Evolutionary conservation across 805 yeast genomes (phyloP).

Genomic region (Ogataea nonfermentans): DNA sequence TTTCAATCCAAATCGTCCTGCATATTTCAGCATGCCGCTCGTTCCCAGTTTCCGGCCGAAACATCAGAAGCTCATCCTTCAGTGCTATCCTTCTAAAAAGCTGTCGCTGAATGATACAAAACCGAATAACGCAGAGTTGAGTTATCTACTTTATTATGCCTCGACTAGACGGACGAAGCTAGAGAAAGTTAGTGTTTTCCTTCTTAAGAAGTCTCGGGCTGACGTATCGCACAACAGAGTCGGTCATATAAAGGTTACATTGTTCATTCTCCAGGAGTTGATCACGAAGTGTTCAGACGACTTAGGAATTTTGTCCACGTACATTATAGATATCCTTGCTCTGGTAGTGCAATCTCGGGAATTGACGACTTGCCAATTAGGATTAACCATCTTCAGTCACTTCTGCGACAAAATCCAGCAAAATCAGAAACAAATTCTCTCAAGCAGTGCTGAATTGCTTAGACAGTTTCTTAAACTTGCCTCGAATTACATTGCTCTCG

Average conservation of each 20-base stretch:
- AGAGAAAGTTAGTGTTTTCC: slow-evolving; percentile 76
- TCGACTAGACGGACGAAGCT: slow-evolving; percentile 85
- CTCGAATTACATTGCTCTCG: slow-evolving; percentile 26
- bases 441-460: slow-evolving; percentile 46
- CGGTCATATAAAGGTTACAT: slow-evolving; percentile 83
- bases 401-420: slow-evolving; percentile 29
- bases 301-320: slow-evolving; percentile 74
- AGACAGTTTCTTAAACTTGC: slow-evolving; percentile 37
- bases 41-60: slow-evolving; percentile 48
- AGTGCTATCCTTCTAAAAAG: slow-evolving; percentile 90
- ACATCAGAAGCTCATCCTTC: slow-evolving; percentile 85
- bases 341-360: slow-evolving; percentile 57
- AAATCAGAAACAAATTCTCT: slow-evolving; percentile 34
- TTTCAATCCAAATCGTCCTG: neutral
- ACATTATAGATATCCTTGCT: slow-evolving; percentile 59
- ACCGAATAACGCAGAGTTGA: slow-evolving; percentile 89
- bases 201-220: slow-evolving; percentile 56
- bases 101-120: slow-evolving; percentile 62
- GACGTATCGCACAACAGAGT: slow-evolving; percentile 62
- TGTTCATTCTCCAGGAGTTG: slow-evolving; percentile 65
- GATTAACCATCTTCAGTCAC: slow-evolving; percentile 35
- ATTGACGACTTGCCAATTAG: slow-evolving; percentile 51
- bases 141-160: slow-evolving; percentile 85
- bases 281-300: slow-evolving; percentile 79
- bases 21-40: slow-evolving; percentile 16